Conservation (phyloP, 176 grass and related monocot genomes). For the Ampelocalamus luodianensis region DNA sequence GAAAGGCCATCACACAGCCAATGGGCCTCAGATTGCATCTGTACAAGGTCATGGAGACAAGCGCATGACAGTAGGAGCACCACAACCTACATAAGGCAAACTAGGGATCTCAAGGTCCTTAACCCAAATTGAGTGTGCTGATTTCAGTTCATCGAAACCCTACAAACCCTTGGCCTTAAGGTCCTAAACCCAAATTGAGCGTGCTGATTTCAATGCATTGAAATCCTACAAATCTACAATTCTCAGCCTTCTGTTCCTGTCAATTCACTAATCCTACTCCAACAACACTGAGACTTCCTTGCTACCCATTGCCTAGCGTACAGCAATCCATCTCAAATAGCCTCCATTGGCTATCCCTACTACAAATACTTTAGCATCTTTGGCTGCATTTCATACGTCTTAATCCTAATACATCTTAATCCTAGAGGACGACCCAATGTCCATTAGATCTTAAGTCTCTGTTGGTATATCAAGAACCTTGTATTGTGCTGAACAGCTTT, state of each 20-base stretch:
- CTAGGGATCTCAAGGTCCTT: not conserved
- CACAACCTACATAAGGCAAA: constrained; percentile 6
- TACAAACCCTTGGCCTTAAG: not conserved
- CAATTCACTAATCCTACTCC: constrained; percentile 16
- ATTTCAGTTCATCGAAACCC: constrained; percentile 8
- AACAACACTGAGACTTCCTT: not conserved
- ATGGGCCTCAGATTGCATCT: constrained; percentile 6
- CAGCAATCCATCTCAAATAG: not conserved
- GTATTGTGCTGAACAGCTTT: constrained; percentile 4
- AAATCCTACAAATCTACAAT: not conserved
- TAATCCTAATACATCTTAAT: constrained; percentile 11
- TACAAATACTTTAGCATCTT: constrained; percentile 33
- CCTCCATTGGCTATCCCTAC: constrained; percentile 22
- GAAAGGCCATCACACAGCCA: constrained; percentile 10
- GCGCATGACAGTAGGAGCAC: not conserved
- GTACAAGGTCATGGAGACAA: constrained; percentile 10
- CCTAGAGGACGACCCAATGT: constrained; percentile 4
- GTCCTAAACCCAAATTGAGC: not conserved
- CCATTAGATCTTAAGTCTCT: not conserved
- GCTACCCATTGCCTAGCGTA: not conserved
- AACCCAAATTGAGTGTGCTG: not conserved
- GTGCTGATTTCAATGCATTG: not conserved
- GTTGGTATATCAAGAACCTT: constrained; percentile 12
- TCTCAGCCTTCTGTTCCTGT: constrained; percentile 10
- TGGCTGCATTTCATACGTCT: not conserved